These are phyloP conservation scores for Ceratocystis colombiana DNA, from an alignment of 2,329 filamentous ascomycete genomes.

Conservation along the genomic window DNA sequence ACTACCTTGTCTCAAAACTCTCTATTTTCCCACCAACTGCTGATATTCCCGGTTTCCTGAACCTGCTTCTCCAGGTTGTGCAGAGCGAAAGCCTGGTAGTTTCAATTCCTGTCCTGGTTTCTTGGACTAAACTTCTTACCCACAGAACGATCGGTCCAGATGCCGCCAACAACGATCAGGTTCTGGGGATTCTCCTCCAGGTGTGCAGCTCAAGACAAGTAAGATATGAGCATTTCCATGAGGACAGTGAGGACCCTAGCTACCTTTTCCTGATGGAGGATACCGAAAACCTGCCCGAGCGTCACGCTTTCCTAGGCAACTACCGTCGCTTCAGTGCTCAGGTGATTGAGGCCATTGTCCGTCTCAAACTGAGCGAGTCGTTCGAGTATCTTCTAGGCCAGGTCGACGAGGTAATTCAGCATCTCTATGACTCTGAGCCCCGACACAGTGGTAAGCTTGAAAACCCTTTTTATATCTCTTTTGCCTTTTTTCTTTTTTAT, in stretches of 20 bases:
- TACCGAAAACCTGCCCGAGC: conserved; percentile 86
- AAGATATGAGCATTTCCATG: conserved; percentile 76
- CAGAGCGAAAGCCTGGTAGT: conserved; percentile 81
- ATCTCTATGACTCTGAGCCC: conserved; percentile 61
- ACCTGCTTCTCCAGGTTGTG: conserved; percentile 67
- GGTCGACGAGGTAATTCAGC: conserved; percentile 62
- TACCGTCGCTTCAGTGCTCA: conserved; percentile 84
- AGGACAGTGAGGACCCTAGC: conserved; percentile 69
- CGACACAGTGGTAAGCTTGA: conserved; percentile 51
- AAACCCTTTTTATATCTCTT: background rate
- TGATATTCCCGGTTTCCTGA: conserved; percentile 65
- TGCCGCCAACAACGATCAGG: conserved; percentile 48
- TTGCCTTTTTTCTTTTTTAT: background rate
- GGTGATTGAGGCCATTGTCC: conserved; percentile 77
- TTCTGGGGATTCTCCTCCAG: conserved; percentile 69
- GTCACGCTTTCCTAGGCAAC: conserved; percentile 90
- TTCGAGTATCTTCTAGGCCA: conserved; percentile 76
- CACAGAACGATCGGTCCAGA: conserved; percentile 56
- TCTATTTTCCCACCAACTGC: conserved; percentile 51
- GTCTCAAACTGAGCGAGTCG: conserved; percentile 71
- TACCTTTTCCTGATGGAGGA: conserved; percentile 80
- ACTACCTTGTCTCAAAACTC: conserved; percentile 71
- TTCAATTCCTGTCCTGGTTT: conserved; percentile 83
- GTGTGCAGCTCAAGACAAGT: conserved; percentile 74
- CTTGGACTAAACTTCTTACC: conserved; percentile 74